Evolutionary conservation across 305 asterid species (phyloP), one percentile per base, ranked within the genome.

Genomic region (Solanum hybrid): DNA sequence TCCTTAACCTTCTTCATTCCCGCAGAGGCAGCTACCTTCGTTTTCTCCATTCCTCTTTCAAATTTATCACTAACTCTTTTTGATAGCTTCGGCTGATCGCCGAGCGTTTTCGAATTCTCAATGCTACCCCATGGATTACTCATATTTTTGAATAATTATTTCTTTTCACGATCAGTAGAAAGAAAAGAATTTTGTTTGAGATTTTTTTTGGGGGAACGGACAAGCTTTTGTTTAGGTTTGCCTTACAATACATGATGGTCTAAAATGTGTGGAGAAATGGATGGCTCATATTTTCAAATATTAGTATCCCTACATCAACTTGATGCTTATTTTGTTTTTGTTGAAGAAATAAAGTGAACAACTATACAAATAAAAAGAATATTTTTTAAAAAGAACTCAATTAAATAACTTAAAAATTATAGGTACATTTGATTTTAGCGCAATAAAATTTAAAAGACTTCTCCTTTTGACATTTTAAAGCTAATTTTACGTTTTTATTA

Each of bases 41-140:
- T 87, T 82, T 90, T 93, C 91, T 92, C 92, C 93, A 93, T 89
- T 4, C 95, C 94, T 20, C 77, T 90, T 89, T 89, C 93, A 29
- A 92, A 90, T 72, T 92, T 93, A 84, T 94, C 94, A 91, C 97
- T 94, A 37, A 90, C 90, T 87, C 79, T 89, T 36, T 91, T 91
- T 6, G 92, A 93, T 1, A 91, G 87, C 91, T 93, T 93, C 1
- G 95, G 93, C 15, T 91, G 89, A 37, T 77, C 93, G 11, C 94
- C 92, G 1, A 93, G 89, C 37, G 92, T 65, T 22, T 91, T 92
- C 0, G 90, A 90, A 87, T 88, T 90, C 89, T 82, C 89, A 2
- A 68, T 24, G 79, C 79, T 29, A 20, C 92, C 93, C 93, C 92
- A 93, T 22, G 92, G 93, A 33, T 93, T 92, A 68, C 36, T 41